A percentile compares a stretch with the other conserved stretches of the same genome.
These are phyloP conservation scores for Pseudohalonectria lignicola DNA, from an alignment of 2,329 filamentous ascomycete species.

Conservation along the genomic window DNA sequence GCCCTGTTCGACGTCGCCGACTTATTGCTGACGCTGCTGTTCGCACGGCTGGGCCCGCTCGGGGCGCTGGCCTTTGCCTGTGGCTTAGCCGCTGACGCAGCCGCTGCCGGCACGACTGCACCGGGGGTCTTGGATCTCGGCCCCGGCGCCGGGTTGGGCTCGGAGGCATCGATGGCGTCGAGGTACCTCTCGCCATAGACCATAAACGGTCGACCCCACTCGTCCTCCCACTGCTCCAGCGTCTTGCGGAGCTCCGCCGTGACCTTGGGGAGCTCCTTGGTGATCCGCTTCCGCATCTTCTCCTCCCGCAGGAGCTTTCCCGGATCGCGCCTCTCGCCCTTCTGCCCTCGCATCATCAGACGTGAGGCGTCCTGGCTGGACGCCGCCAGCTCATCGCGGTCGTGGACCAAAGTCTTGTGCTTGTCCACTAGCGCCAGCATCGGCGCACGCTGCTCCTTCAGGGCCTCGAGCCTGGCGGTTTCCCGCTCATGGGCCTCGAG, in stretches of 20 bases:
- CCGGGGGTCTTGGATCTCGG: slow-evolving; percentile 63
- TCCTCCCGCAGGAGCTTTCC: slow-evolving; percentile 90
- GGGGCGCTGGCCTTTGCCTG: slow-evolving; percentile 25
- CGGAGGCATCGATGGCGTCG: slow-evolving; percentile 62
- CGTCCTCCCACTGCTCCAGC: slow-evolving; percentile 84
- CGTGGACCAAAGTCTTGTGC: slow-evolving; percentile 71
- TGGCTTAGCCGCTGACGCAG: slow-evolving; percentile 30
- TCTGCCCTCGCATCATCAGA: slow-evolving; percentile 80
- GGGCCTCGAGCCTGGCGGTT: slow-evolving; percentile 66
- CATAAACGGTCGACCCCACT: slow-evolving; percentile 85
- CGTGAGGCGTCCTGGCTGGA: slow-evolving; percentile 93
- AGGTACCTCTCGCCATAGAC: slow-evolving; percentile 89
- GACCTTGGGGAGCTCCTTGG: slow-evolving; percentile 91
- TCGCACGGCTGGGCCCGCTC: slow-evolving; percentile 6
- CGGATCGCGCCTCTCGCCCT: slow-evolving; percentile 89
- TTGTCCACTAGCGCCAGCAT: slow-evolving; percentile 73
- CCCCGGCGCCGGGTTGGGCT: slow-evolving; percentile 46
- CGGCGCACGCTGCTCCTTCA: slow-evolving; percentile 81
- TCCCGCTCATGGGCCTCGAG: slow-evolving; percentile 92
- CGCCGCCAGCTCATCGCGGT: slow-evolving; percentile 76
- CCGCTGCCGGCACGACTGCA: slow-evolving; percentile 32
- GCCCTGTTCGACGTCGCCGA: background rate
- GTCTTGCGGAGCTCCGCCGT: slow-evolving; percentile 70
- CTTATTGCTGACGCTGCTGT: slow-evolving; percentile 6
- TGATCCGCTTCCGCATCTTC: slow-evolving; percentile 96